Conservation (phyloP, 768 basidiomycete species). For the Stropharia rugosoannulata region DNA sequence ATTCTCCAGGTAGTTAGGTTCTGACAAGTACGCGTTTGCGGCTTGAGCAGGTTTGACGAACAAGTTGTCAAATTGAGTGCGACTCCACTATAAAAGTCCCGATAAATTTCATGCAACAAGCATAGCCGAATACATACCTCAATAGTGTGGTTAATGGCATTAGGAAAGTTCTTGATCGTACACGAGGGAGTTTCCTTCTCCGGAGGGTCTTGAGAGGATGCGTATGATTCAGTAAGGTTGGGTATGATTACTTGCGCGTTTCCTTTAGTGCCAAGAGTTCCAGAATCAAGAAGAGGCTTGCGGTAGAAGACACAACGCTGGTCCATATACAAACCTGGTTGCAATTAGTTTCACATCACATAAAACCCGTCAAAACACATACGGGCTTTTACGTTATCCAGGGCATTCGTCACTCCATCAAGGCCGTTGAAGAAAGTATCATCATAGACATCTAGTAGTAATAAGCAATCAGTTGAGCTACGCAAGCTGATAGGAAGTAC, state of each 20-base stretch:
- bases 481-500: conserved; percentile 15
- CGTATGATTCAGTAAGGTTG: conserved; percentile 93
- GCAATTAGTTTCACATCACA: not conserved
- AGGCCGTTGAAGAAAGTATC: conserved; percentile 85
- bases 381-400: conserved; percentile 98
- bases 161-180: conserved; percentile 99
- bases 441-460: conserved; percentile 72
- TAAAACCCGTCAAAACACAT: conserved; percentile 27
- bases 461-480: conserved; percentile 45
- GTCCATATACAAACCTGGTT: conserved; percentile 92
- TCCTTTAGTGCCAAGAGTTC: conserved; percentile 97
- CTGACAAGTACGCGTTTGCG: conserved; percentile 94
- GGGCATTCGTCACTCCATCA: conserved; percentile 94
- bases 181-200: conserved; percentile 97
- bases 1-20: conserved; percentile 92
- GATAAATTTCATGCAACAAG: not conserved
- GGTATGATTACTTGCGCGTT: conserved; percentile 96
- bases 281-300: conserved; percentile 95
- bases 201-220: conserved; percentile 97
- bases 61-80: conserved; percentile 86
- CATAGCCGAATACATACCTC: conserved; percentile 54
- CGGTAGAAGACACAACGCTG: conserved; percentile 95
- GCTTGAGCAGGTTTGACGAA: conserved; percentile 94
- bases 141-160: conserved; percentile 96
- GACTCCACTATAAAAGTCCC: conserved; percentile 69